Conservation (phyloP, 31 red algal genomes). For the Asparagopsis taxiformis region DNA sequence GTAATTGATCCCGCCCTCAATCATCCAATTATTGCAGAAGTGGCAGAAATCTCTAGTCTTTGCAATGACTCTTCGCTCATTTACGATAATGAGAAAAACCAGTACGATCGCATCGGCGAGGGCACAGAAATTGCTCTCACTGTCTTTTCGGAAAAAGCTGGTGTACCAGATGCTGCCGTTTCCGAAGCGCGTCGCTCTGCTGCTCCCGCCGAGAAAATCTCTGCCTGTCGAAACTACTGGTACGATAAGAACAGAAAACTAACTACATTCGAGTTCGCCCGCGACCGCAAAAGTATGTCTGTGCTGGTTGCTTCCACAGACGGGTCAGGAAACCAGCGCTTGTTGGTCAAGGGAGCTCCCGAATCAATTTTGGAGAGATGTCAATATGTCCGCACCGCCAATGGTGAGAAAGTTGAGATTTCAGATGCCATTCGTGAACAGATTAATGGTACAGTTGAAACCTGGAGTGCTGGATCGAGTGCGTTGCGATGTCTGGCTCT, state of each 20-base stretch:
- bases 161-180: slow-evolving; percentile 63
- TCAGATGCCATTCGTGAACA: slow-evolving; percentile 32
- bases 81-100: slow-evolving; percentile 58
- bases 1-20: slow-evolving; percentile 15
- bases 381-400: slow-evolving; percentile 44
- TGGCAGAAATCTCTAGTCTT: slow-evolving; percentile 72
- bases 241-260: slow-evolving; percentile 44
- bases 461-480: slow-evolving; percentile 64
- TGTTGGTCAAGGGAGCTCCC: slow-evolving; percentile 97
- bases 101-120: slow-evolving; percentile 93
- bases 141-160: slow-evolving; percentile 90
- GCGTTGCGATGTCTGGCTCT: slow-evolving; percentile 85
- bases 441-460: slow-evolving; percentile 50
- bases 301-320: slow-evolving; percentile 61
- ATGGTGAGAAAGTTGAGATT: slow-evolving; percentile 44
- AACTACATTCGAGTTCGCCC: slow-evolving; percentile 93
- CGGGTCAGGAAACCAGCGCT: slow-evolving; percentile 13
- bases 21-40: slow-evolving; percentile 34
- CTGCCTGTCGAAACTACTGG: slow-evolving; percentile 77
- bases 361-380: slow-evolving; percentile 85
- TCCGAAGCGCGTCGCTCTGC: slow-evolving; percentile 30
- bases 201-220: slow-evolving; percentile 37
- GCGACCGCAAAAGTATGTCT: slow-evolving; percentile 98
- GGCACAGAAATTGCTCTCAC: slow-evolving; percentile 93
- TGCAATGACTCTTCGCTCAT: slow-evolving; percentile 92